Evolutionary conservation across 1,139 yeast species (phyloP).

Genomic region (Pichia sp.): DNA sequence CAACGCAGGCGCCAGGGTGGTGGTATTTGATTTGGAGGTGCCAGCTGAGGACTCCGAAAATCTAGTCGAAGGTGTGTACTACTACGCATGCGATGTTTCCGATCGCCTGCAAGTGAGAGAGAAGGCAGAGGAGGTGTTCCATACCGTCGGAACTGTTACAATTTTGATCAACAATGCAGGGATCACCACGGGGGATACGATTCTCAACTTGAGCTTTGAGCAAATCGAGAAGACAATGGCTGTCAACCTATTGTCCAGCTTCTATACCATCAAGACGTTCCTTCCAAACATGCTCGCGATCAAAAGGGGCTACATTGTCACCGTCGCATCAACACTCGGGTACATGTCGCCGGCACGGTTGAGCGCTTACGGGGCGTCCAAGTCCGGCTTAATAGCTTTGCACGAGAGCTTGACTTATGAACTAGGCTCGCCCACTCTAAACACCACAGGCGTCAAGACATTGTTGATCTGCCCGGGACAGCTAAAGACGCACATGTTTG

Average conservation of each 20-base stretch:
- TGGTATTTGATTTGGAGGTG: slow-evolving; percentile 56
- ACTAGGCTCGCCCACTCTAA: slow-evolving; percentile 49
- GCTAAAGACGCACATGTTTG: slow-evolving; percentile 66
- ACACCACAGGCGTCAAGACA: slow-evolving; percentile 57
- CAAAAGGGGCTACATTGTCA: slow-evolving; percentile 71
- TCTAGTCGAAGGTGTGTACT: slow-evolving; percentile 42
- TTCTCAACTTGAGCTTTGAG: slow-evolving; percentile 49
- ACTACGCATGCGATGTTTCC: slow-evolving; percentile 68
- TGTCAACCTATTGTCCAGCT: slow-evolving; percentile 66
- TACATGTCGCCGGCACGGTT: slow-evolving; percentile 78
- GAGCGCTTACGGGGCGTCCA: slow-evolving; percentile 84
- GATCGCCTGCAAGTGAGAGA: slow-evolving; percentile 40
- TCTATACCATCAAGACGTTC: slow-evolving; percentile 64
- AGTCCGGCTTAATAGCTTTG: slow-evolving; percentile 77
- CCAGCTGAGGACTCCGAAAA: slow-evolving; percentile 36
- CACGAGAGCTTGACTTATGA: slow-evolving; percentile 81
- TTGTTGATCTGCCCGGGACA: slow-evolving; percentile 86
- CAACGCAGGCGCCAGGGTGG: slow-evolving; percentile 43
- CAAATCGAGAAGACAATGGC: slow-evolving; percentile 60
- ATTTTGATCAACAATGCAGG: slow-evolving; percentile 84
- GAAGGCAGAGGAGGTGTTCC: slow-evolving; percentile 37
- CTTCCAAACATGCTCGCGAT: slow-evolving; percentile 65
- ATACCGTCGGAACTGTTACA: slow-evolving; percentile 56
- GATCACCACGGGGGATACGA: slow-evolving; percentile 53
- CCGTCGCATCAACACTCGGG: slow-evolving; percentile 80